Evolutionary conservation across 331 rosid species (phyloP).

Genomic region (Stylosanthes scabra): DNA sequence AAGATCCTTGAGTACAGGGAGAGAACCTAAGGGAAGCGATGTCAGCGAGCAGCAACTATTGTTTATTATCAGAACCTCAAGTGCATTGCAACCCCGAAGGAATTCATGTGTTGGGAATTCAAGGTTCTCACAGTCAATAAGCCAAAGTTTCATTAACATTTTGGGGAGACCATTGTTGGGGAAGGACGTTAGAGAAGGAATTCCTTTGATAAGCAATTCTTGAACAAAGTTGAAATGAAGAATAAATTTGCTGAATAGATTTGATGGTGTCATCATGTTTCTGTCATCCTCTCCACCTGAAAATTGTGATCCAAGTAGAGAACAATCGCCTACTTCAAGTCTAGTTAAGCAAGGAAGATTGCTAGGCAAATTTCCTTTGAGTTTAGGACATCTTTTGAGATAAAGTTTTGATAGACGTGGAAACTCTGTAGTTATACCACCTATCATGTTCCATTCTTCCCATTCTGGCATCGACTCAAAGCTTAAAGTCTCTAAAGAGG

Average conservation of each 20-base stretch:
- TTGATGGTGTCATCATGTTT: background rate
- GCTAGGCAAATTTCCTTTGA: background rate
- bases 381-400: background rate
- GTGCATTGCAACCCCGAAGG: conserved; percentile 1
- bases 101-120: conserved; percentile 15
- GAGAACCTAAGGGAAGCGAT: conserved; percentile 10
- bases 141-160: background rate
- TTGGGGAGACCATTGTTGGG: conserved; percentile 1
- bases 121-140: background rate
- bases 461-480: conserved; percentile 36
- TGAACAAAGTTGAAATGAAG: background rate
- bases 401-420: background rate
- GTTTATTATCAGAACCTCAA: fast-evolving
- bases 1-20: conserved; percentile 11
- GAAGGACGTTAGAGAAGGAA: conserved; percentile 5
- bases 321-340: background rate
- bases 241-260: background rate
- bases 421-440: background rate
- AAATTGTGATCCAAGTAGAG: background rate
- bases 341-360: background rate
- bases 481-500: conserved; percentile 9
- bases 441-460: conserved; percentile 35
- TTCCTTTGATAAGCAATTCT: background rate
- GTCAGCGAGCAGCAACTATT: background rate
- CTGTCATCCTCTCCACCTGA: background rate